Evolutionary conservation across 139 green algal genomes (phyloP).

Genomic region (Chlamydomonas eustigma): DNA sequence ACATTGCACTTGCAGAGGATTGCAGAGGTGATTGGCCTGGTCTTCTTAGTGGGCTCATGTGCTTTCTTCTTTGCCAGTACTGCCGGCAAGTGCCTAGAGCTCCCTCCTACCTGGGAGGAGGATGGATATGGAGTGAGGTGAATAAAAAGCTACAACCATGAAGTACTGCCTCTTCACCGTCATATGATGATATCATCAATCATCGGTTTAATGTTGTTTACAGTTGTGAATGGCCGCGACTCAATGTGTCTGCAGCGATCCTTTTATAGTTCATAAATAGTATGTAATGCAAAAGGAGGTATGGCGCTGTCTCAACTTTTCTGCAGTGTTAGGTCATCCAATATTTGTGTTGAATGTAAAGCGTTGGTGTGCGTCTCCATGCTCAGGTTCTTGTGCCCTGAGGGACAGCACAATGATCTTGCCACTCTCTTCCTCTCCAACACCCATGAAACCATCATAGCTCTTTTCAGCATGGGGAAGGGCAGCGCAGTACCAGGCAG

Average conservation of each 20-base stretch:
- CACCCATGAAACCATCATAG: constrained; percentile 67
- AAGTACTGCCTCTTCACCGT: no score
- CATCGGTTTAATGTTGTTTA: no score
- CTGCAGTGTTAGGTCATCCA: no score
- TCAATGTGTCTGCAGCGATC: no score
- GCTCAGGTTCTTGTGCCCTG: constrained; percentile 33
- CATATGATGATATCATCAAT: not conserved
- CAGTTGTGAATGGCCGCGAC: no score
- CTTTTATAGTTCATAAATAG: no score
- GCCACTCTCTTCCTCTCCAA: constrained; percentile 72
- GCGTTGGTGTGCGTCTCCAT: no score
- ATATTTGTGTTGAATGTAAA: no score
- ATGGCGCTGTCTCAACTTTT: no score
- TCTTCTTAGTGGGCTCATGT: constrained; percentile 38
- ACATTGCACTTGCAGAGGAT: constrained; percentile 42
- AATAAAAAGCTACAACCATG: no score
- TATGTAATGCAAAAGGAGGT: no score
- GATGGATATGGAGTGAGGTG: constrained; percentile 40
- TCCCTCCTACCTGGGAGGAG: constrained; percentile 37
- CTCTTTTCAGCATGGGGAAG: constrained; percentile 62
- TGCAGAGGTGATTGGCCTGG: constrained; percentile 41
- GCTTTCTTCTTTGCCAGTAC: constrained; percentile 53
- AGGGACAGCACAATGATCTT: constrained; percentile 80
- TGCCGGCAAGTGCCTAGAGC: constrained; percentile 34
- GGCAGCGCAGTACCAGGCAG: constrained; percentile 10